Base-by-base conservation (phyloP, 1,284 basidiomycete species). In the Inonotus hispidus region DNA sequence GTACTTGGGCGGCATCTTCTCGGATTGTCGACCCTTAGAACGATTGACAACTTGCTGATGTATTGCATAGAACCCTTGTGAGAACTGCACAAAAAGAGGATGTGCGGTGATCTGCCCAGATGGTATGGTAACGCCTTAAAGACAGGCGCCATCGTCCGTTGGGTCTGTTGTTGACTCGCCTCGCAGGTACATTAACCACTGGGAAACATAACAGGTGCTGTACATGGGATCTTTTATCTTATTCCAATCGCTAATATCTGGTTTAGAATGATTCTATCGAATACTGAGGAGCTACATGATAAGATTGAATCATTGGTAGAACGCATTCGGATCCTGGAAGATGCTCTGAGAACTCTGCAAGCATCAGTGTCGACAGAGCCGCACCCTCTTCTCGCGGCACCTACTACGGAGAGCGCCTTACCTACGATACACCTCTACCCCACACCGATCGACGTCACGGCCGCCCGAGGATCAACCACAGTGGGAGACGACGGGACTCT, bases 101-200 rank as follows among this genome's bases (percentile, higher is more conserved):
- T 89, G 86, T 66, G 83, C 81, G 46, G 74, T 80, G 27, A 85
- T 89, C 62, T 90, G 87, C 71, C 87, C 87, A 27, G 82, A 85
- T 63, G 87, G 87, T 84, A 43, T 65, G 39, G 74, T 65, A 19
- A 35, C 60, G 32, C 21, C 35, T 56, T 35, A 56, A 59, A 59
- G 32, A 23, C 43, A 32, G 46, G 43, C 41, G 41, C 13, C 16
- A 16, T 43, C n/a, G 41, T 43, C 41, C 41, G n/a, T 43, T 16
- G n/a, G 41, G 19, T 7, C 41, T 43, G 41, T 10, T 43, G 16
- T 21, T 43, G 16, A 43, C 41, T 43, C 41, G 41, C 38, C 16
- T 47, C 14, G n/a, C 64, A 84, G 84, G 84, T 38, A 79, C 79
- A 13, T 73, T 87, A 61, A 80, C 82, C 3, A 79, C 81, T 13